Base-by-base conservation (phyloP, 805 yeast genomes). In the Candida namnaoensis region DNA sequence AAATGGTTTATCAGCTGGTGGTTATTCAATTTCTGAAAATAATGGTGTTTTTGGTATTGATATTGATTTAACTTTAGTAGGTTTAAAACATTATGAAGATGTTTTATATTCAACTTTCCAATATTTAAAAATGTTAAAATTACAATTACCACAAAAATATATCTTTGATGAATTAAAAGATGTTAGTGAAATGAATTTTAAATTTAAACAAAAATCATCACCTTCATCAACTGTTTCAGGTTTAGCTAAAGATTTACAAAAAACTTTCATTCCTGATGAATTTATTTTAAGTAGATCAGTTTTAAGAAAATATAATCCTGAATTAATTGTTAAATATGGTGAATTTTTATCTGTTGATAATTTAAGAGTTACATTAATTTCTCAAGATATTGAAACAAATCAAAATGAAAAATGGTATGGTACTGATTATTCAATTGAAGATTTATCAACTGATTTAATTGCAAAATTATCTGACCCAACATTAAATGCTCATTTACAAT, bases 361-460 rank as follows among this genome's bases (percentile, higher is more conserved):
- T 49, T 74, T 83, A 50, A 71, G 87, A 45, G 65, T 76, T 5
- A 63, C 71, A 36, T 56, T 90, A 25, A 65, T 78, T 12, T 68
- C 75, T 28, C 80, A 66, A 60, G 74, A 58, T 48, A 68, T 76
- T 40, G 70, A 69, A 7, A 71, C 78, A 4, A 72, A 72, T 41
- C 47, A 62, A 13, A 67, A 55, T 19, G 99, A 91, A 58, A 70
- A 77, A 53, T 91, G 96, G 96, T 91, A 93, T 56, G 96, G 95
- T 4, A 88, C 97, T 0, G 83, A 84, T 50, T 86, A 88, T 57
- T 62, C 73, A 3, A 58, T 72, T 36, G 67, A 62, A 10, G 63
- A 66, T 13, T 53, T 86, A 23, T 65, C 76, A 3, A 36, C 47
- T 0, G 64, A 62, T 1, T 57, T 81, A 4, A 13, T 66, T 7